These are phyloP conservation scores for Gracilaria domingensis DNA, from an alignment of 23 red algal genomes.

Conservation along the genomic window DNA sequence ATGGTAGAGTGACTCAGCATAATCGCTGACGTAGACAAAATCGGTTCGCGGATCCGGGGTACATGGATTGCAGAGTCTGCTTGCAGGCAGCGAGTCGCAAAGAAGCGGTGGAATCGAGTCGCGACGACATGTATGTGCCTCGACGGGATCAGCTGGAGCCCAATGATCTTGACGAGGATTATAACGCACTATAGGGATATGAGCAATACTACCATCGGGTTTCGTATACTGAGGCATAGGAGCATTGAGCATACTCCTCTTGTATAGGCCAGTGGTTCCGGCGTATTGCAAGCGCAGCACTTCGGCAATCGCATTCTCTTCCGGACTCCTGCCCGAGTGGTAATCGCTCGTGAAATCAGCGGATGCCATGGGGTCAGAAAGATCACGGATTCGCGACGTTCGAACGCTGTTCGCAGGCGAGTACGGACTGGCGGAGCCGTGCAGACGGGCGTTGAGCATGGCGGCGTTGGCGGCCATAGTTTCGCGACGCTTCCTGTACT, in stretches of 20 bases:
- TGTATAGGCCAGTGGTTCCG: conserved; percentile 62
- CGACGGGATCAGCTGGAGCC: conserved; percentile 23
- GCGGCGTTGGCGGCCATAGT: conserved; percentile 47
- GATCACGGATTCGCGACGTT: background rate
- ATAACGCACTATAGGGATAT: conserved; percentile 40
- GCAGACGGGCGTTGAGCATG: conserved; percentile 14
- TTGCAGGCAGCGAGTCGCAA: conserved; percentile 34
- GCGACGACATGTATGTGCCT: conserved; percentile 40
- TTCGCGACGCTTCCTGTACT: conserved; percentile 49
- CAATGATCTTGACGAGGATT: conserved; percentile 47
- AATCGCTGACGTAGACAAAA: conserved; percentile 61
- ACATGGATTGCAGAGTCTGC: conserved; percentile 39
- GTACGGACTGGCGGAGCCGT: background rate
- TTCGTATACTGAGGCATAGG: conserved; percentile 65
- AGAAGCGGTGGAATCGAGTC: conserved; percentile 31
- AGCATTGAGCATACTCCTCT: conserved; percentile 34
- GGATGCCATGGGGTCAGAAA: conserved; percentile 18
- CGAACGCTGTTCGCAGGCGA: conserved; percentile 2
- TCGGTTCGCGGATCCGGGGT: conserved; percentile 12
- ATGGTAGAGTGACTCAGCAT: conserved; percentile 52
- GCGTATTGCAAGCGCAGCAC: conserved; percentile 63
- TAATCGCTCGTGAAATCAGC: conserved; percentile 50
- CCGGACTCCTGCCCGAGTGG: conserved; percentile 45
- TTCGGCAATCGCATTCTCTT: conserved; percentile 64
- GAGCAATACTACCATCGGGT: conserved; percentile 58